phyloP scores from a whole-genome alignment of 2,329 filamentous ascomycete species.

The Plectosphaerella cucumerina region DNA sequence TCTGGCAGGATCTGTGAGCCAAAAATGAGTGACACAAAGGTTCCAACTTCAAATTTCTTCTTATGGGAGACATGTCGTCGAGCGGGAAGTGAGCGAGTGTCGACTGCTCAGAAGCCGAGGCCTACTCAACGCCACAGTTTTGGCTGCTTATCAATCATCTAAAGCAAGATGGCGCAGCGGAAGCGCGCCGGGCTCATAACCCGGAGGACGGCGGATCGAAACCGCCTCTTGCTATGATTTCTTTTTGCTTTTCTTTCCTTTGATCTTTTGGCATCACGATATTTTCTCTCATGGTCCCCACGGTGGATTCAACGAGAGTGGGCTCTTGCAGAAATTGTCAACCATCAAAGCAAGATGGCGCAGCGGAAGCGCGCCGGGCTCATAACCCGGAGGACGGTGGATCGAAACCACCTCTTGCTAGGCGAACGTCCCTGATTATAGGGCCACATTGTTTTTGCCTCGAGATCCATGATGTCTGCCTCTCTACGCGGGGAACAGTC shows the following conservation, averaged over 20 bases:
- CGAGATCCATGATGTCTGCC: neutral
- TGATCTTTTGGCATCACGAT: too few relatives aligned
- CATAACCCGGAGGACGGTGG: slow-evolving; percentile 5
- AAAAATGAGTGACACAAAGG: too few relatives aligned
- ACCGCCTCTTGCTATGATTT: neutral
- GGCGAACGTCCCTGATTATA: neutral
- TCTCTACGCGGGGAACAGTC: too few relatives aligned
- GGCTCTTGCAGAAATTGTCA: neutral
- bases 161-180: slow-evolving; percentile 5
- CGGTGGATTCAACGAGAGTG: too few relatives aligned
- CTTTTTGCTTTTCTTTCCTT: neutral
- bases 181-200: slow-evolving; percentile 6
- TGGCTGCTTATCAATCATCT: neutral
- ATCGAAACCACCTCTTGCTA: slow-evolving; percentile 5
- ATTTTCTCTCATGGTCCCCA: too few relatives aligned
- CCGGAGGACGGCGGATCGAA: slow-evolving; percentile 5
- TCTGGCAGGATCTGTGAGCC: too few relatives aligned
- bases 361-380: slow-evolving; percentile 6
- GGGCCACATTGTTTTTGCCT: neutral
- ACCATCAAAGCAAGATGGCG: slow-evolving; percentile 3
- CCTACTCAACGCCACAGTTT: too few relatives aligned
- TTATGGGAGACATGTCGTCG: too few relatives aligned
- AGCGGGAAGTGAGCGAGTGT: too few relatives aligned
- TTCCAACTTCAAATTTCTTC: too few relatives aligned
- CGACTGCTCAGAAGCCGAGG: too few relatives aligned